phyloP scores from a whole-genome alignment of 345 rosid species.

The Trapa bicornis region DNA sequence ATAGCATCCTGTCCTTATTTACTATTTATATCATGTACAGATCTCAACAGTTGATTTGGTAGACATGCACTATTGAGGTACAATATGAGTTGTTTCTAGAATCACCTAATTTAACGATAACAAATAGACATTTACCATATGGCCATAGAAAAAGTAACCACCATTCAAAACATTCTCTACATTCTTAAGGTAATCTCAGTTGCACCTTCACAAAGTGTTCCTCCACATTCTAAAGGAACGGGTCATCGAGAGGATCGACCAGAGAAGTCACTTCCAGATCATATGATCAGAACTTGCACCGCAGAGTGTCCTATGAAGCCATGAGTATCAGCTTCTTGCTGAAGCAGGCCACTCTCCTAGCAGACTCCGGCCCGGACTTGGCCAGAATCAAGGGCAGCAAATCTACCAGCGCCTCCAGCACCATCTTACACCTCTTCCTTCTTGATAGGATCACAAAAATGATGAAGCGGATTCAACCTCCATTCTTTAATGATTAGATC shows the following conservation, averaged over 20 bases:
- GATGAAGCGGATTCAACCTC: too few species aligned
- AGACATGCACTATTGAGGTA: slow-evolving; percentile 44
- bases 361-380: slow-evolving; percentile 36
- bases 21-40: slow-evolving; percentile 29
- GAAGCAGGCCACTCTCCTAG: slow-evolving; percentile 42
- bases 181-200: slow-evolving; percentile 48
- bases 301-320: slow-evolving; percentile 59
- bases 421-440: slow-evolving; percentile 18
- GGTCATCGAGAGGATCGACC: slow-evolving; percentile 43
- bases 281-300: slow-evolving; percentile 46
- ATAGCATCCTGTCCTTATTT: slow-evolving; percentile 63
- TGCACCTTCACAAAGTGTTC: slow-evolving; percentile 37
- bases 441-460: not conserved
- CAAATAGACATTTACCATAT: slow-evolving; percentile 55
- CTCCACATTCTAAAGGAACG: slow-evolving; percentile 17
- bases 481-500: too few species aligned
- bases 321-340: slow-evolving; percentile 32
- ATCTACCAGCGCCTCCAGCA: slow-evolving; percentile 51
- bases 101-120: slow-evolving; percentile 35
- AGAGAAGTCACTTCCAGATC: slow-evolving; percentile 61
- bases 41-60: slow-evolving; percentile 42
- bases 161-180: slow-evolving; percentile 42
- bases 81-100: not conserved
- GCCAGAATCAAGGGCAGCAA: slow-evolving; percentile 38
- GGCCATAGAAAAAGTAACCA: slow-evolving; percentile 44